Evolutionary conservation across 176 grass and related monocot species (phyloP), one percentile per base, ranked within the genome.

Genomic region (Carex scoparia): DNA sequence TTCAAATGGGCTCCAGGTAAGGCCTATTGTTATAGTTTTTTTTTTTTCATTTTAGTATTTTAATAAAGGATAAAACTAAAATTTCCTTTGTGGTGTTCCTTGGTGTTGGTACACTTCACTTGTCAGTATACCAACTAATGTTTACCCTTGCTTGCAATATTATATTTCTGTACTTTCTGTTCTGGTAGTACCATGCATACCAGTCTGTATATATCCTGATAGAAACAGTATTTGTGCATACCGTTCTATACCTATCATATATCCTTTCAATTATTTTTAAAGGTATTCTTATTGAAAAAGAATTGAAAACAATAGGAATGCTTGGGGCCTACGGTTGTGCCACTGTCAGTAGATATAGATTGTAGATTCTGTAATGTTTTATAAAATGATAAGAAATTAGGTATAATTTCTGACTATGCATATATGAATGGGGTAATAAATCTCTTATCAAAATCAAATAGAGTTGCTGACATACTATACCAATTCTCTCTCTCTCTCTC

Each of bases 1-100:
- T 92, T 95, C 95, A 58, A 95, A 98, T 90, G 95, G 95, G 79
- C 89, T 98, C 69, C 95, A 98, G 95, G 93, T 98, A 90, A 53
- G 23, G 42, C 19, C 2, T 53, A 49, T 66, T 67, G n/a, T 53
- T 74, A 54, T 53, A 37, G 1, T 10, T 27, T 30, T 53, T 35
- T 53, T 35, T 30, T 53, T 28, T 71, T 71, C 15, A 19, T 71
- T 44, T 44, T 10, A 71, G 14, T 19, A 19, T 40, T 38, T 46
- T 18, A 18, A 9, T 7, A 71, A 40, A 71, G 38, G 7, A 71
- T 69, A 72, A 46, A 35, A 72, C 4, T 11, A 37, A 68, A 46
- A 19, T 48, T 18, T n/a, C 10, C 69, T 72, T 72, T n/a, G 37
- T 15, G 11, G 7, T 4, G 27, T 6, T 44, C 58, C 15, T 40